Evolutionary conservation across 1,284 basidiomycete species (phyloP), one percentile per base, ranked within the genome.

Genomic region (Ceratobasidium papillatum): DNA sequence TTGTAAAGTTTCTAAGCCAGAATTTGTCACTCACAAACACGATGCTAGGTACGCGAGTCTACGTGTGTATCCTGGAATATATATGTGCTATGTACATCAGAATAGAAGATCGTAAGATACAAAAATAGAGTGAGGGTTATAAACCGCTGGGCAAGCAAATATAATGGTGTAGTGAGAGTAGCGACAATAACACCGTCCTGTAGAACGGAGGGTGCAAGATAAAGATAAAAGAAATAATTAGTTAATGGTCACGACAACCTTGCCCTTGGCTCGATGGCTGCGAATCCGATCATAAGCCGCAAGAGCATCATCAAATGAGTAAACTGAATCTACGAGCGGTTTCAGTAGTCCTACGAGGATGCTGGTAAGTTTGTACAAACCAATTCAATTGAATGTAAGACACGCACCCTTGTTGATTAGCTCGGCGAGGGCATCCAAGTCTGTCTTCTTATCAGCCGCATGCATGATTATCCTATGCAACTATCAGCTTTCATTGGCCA

Each of bases 271-370:
- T 56, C 86, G 84, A 3, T 83, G 81, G 2, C 85, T 85, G 82
- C 87, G 83, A n/a, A 91, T 78, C 61, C 84, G 84, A 41, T 88
- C 87, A 77, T 90, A 93, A 2, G 90, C 91, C 76, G 87, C 82
- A 51, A 86, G 78, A 0, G 82, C 86, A 32, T 91, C 88, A 19
- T 87, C 85, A 69, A 92, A 91, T 2, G 79, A 79, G 76, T 83
- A 87, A 1, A 88, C 86, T 0, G 87, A 89, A 80, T 93, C 91
- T 7, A 93, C 85, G 0, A 85, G 78, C 0, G 90, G 84, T 76
- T 86, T 87, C 2, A 91, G 79, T 74, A 84, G 83, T 43, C 88
- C 90, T 86, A 74, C 17, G 63, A 76, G 43, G 27, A 51, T 27
- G 59, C 58, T 22, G 64, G 27, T 32, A 54, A 82, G 76, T 64